Percentiles rank a stretch among this genome's conserved stretches.
These are phyloP conservation scores for Selaginella tamariscina DNA, from an alignment of 75 land plant genomes.

Conservation along the genomic window DNA sequence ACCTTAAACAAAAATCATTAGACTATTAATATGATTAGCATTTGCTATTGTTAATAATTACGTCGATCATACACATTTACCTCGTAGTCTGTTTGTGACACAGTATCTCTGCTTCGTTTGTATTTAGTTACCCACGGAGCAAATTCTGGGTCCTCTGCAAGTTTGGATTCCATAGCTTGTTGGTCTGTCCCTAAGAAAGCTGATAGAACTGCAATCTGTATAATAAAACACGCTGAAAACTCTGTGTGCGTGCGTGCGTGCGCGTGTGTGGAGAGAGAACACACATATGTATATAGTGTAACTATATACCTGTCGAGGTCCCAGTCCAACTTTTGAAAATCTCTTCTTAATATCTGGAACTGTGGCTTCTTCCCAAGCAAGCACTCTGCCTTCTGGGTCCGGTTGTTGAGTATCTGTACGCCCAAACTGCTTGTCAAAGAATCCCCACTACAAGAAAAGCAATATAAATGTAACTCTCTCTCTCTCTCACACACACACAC, in stretches of 20 bases:
- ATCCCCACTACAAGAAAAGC: slow-evolving; percentile 59
- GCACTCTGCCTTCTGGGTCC: slow-evolving; percentile 95
- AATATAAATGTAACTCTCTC: not conserved
- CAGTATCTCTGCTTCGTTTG: slow-evolving; percentile 78
- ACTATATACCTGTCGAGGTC: slow-evolving; percentile 75
- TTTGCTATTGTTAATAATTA: not conserved
- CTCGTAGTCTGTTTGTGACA: slow-evolving; percentile 96
- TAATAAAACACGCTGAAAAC: slow-evolving; percentile 14
- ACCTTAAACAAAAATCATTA: slow-evolving; percentile 43
- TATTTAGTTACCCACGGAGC: slow-evolving; percentile 92
- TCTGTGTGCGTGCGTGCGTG: not conserved
- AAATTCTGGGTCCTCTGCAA: slow-evolving; percentile 71
- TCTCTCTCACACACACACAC: too few species aligned
- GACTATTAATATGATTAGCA: not conserved
- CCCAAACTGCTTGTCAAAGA: slow-evolving; percentile 77
- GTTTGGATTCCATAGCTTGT: slow-evolving; percentile 53
- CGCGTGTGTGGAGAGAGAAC: not conserved
- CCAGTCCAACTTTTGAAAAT: slow-evolving; percentile 58
- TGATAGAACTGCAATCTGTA: slow-evolving; percentile 87
- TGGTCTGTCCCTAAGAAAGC: slow-evolving; percentile 87
- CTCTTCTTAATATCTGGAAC: slow-evolving; percentile 78
- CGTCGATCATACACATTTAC: slow-evolving; percentile 26
- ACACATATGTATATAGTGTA: not conserved
- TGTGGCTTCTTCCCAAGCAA: slow-evolving; percentile 67
- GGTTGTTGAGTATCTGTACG: slow-evolving; percentile 58